A percentile compares a stretch with the other conserved stretches of the same genome.
phyloP scores from a whole-genome alignment of 441 rosid genomes.

The Erysimum cheiri region DNA sequence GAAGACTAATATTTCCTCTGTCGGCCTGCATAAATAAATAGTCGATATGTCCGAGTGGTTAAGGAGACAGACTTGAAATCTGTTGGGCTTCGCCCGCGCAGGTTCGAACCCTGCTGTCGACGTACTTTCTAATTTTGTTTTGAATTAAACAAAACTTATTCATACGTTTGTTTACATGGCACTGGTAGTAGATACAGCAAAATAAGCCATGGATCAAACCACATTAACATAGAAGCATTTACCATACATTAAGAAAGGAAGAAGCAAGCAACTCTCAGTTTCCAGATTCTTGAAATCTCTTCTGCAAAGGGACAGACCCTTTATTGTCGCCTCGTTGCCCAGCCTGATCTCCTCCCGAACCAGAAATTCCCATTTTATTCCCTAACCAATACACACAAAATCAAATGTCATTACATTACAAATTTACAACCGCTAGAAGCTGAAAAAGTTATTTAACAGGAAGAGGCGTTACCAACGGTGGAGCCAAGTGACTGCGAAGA shows the following conservation, averaged over 20 bases:
- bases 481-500: slow-evolving; percentile 46
- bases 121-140: slow-evolving; percentile 37
- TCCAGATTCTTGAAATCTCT: slow-evolving; percentile 36
- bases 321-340: slow-evolving; percentile 2
- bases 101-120: slow-evolving; percentile 99
- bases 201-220: slow-evolving; percentile 4
- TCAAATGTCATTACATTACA: neutral
- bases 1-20: neutral
- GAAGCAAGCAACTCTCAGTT: slow-evolving; percentile 19
- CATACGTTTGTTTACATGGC: neutral
- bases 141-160: neutral
- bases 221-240: neutral
- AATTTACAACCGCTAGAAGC: neutral
- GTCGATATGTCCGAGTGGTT: slow-evolving; percentile 99
- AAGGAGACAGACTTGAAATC: slow-evolving; percentile 99
- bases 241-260: neutral
- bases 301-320: slow-evolving; percentile 29
- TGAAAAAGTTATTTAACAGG: neutral
- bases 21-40: neutral
- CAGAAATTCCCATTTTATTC: slow-evolving; percentile 32
- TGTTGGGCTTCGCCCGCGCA: slow-evolving; percentile 98
- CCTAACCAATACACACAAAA: slow-evolving; percentile 24
- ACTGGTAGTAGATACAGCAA: neutral
- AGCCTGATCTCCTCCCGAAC: slow-evolving; percentile 32
- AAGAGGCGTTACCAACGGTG: slow-evolving; percentile 39